These are phyloP conservation scores for Amanita rimosa DNA, from an alignment of 768 basidiomycete genomes.

Conservation along the genomic window DNA sequence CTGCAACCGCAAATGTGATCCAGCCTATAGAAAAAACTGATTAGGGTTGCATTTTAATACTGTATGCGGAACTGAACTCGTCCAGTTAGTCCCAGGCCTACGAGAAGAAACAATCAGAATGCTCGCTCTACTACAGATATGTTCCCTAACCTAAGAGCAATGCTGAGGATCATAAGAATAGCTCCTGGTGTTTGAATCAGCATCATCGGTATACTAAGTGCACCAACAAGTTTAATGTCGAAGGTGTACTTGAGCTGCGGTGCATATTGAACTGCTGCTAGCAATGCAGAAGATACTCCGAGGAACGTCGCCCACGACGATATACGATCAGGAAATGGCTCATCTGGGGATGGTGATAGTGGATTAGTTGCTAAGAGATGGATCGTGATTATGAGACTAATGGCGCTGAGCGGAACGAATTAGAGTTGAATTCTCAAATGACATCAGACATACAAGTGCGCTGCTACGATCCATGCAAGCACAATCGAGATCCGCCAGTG, in stretches of 20 bases:
- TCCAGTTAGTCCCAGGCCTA: constrained; percentile 79
- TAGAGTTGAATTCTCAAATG: background rate
- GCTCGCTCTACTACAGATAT: background rate
- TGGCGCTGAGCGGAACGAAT: background rate
- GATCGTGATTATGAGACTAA: constrained; percentile 3
- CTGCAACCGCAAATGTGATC: constrained; percentile 73
- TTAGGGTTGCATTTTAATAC: background rate
- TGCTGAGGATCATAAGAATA: constrained; percentile 75
- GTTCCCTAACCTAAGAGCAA: constrained; percentile 47
- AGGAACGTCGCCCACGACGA: constrained; percentile 74
- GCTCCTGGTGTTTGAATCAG: constrained; percentile 87
- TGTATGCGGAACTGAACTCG: constrained; percentile 32
- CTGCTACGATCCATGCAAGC: constrained; percentile 56
- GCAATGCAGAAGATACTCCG: constrained; percentile 67
- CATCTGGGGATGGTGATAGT: constrained; percentile 23
- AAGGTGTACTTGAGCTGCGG: constrained; percentile 84
- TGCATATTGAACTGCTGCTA: constrained; percentile 78
- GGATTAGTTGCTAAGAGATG: constrained; percentile 17
- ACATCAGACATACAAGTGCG: constrained; percentile 57
- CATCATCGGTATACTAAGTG: constrained; percentile 94
- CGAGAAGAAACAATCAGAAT: constrained; percentile 1
- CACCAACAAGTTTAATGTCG: constrained; percentile 71
- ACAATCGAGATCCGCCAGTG: constrained; percentile 75
- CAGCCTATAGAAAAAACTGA: constrained; percentile 37
- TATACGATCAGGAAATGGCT: constrained; percentile 21